A percentile compares a stretch with the other conserved stretches of the same genome.
phyloP scores from a whole-genome alignment of 768 basidiomycete genomes.

The Daedalea quercina region DNA sequence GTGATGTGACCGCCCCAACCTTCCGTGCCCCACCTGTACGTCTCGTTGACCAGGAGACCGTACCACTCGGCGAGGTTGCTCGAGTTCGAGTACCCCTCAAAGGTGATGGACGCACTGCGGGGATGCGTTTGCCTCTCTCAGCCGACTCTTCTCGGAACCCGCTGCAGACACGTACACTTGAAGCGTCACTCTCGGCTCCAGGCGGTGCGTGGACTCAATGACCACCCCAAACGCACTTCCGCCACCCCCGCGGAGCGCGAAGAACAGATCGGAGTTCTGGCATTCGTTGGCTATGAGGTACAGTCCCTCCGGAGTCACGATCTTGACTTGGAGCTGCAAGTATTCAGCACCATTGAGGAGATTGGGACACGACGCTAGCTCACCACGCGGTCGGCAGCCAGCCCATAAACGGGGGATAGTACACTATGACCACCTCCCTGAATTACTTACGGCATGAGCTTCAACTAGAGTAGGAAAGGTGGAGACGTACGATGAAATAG shows the following conservation, averaged over 20 bases:
- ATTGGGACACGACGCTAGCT: constrained; percentile 1
- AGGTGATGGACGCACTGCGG: constrained; percentile 22
- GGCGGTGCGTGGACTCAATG: constrained; percentile 16
- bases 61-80: constrained; percentile 20
- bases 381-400: constrained; percentile 26
- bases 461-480: neutral
- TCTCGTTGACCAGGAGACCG: constrained; percentile 23
- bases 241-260: constrained; percentile 41
- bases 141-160: neutral
- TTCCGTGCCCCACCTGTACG: constrained; percentile 25
- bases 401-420: constrained; percentile 22
- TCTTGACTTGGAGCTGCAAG: constrained; percentile 36
- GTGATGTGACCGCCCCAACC: constrained; percentile 33
- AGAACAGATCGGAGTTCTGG: constrained; percentile 47
- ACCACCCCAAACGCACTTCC: constrained; percentile 32
- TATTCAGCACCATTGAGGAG: neutral
- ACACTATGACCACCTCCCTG: constrained; percentile 26
- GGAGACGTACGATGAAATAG: constrained; percentile 21
- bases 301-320: constrained; percentile 48
- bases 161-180: constrained; percentile 15
- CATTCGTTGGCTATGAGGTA: constrained; percentile 37
- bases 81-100: constrained; percentile 13
- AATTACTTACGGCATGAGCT: neutral
- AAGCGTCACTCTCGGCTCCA: constrained; percentile 17
- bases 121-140: neutral